Evolutionary conservation across 768 basidiomycete genomes (phyloP).

Genomic region (Sporobolomyces roseus): DNA sequence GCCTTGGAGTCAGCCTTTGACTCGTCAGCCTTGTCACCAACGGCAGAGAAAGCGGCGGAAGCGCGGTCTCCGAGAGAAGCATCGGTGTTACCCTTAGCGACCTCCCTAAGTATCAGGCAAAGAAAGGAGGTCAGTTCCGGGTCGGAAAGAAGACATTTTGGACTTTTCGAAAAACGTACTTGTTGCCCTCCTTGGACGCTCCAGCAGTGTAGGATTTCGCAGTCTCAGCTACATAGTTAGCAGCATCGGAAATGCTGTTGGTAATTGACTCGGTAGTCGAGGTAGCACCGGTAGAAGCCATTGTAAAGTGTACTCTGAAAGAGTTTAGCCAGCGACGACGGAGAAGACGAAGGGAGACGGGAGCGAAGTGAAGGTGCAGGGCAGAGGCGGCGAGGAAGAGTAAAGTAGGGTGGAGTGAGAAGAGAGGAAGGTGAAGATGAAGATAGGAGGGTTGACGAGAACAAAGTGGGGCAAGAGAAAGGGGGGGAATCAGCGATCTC

Average conservation of each 20-base stretch:
- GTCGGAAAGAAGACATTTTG: neutral
- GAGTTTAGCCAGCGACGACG: neutral
- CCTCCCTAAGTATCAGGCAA: neutral
- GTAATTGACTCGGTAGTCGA: slow-evolving; percentile 28
- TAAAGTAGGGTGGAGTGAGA: too few relatives aligned
- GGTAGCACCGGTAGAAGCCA: slow-evolving; percentile 25
- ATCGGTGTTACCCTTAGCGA: slow-evolving; percentile 35
- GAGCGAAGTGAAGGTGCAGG: neutral
- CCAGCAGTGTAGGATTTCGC: neutral
- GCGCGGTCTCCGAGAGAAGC: slow-evolving; percentile 26
- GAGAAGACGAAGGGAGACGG: neutral
- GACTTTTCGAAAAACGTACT: slow-evolving; percentile 1
- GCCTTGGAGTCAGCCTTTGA: slow-evolving; percentile 17
- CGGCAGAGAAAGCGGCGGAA: slow-evolving; percentile 26
- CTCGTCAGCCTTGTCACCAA: slow-evolving; percentile 32
- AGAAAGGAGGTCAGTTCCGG: neutral
- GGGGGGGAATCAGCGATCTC: too few relatives aligned
- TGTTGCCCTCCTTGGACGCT: slow-evolving; percentile 36
- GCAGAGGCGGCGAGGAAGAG: too few relatives aligned
- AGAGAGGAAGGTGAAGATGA: neutral
- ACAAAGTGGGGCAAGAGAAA: too few relatives aligned
- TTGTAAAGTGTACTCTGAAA: neutral
- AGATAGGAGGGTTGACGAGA: too few relatives aligned
- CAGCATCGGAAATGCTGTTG: slow-evolving; percentile 33
- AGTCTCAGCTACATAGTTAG: slow-evolving; percentile 25